phyloP scores from a whole-genome alignment of 2,329 filamentous ascomycete species.

The Nemania sp. region DNA sequence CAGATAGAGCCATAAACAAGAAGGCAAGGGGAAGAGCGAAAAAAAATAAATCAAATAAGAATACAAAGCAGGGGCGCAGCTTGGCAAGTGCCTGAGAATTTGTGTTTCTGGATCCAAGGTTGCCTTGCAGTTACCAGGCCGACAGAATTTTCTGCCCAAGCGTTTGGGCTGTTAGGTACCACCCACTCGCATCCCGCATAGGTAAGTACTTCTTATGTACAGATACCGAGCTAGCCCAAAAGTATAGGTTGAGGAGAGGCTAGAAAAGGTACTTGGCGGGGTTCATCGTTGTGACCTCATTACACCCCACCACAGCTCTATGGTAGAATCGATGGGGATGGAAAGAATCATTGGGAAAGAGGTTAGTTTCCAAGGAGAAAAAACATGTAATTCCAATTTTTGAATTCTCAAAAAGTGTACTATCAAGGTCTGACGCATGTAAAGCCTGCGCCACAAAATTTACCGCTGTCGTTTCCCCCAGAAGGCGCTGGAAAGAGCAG shows the following conservation, averaged over 20 bases:
- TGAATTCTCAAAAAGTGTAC: neutral
- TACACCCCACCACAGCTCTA: slow-evolving; percentile 22
- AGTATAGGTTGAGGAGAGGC: neutral
- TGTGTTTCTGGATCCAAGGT: slow-evolving; percentile 6
- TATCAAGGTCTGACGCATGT: neutral
- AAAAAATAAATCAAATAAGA: too few species aligned
- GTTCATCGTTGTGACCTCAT: slow-evolving; percentile 26
- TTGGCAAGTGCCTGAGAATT: slow-evolving; percentile 2
- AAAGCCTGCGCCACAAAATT: neutral
- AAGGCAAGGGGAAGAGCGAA: too few species aligned
- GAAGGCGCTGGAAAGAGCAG: slow-evolving; percentile 17
- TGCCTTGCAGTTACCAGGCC: slow-evolving; percentile 24
- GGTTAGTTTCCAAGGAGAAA: neutral
- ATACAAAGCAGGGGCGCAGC: neutral
- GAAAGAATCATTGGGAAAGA: slow-evolving; percentile 18
- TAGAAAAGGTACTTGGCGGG: slow-evolving; percentile 21
- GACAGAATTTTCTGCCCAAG: slow-evolving; percentile 28
- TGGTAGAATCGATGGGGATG: slow-evolving; percentile 6
- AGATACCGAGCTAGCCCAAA: neutral
- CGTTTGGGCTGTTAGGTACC: slow-evolving; percentile 20
- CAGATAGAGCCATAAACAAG: too few species aligned
- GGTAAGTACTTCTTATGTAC: neutral
- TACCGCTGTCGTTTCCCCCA: slow-evolving; percentile 1
- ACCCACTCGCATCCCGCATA: neutral
- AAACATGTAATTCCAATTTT: neutral